phyloP scores from a whole-genome alignment of 1,284 basidiomycete genomes.

The Naganishia cerealis region DNA sequence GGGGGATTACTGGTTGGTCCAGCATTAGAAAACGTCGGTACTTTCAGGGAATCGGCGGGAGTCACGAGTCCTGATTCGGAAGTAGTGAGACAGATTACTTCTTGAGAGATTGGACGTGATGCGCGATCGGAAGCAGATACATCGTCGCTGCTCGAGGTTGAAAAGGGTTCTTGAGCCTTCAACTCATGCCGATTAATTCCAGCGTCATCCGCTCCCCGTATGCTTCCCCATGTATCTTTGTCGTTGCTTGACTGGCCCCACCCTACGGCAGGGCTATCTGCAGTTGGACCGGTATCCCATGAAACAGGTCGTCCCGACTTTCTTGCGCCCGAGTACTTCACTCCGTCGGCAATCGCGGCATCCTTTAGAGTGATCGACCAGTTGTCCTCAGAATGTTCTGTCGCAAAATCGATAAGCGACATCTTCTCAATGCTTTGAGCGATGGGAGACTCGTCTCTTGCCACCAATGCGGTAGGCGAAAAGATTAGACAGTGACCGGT shows the following conservation, averaged over 20 bases:
- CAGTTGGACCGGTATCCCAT: neutral
- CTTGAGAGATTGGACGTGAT: conserved; percentile 12
- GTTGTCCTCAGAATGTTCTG: neutral
- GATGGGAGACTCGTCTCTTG: neutral
- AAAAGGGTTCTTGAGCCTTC: neutral
- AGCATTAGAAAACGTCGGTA: neutral
- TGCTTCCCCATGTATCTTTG: no score
- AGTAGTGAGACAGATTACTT: neutral
- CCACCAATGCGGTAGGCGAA: conserved; percentile 30
- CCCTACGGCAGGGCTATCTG: neutral
- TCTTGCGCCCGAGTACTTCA: neutral
- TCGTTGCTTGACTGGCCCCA: neutral
- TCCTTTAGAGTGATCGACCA: neutral
- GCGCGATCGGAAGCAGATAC: neutral
- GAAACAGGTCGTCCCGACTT: neutral
- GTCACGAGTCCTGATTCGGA: neutral
- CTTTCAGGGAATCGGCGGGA: neutral
- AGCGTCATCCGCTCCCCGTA: no score
- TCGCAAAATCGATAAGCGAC: neutral
- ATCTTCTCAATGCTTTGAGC: neutral
- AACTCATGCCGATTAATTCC: neutral
- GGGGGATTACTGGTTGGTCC: no score
- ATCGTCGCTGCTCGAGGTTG: neutral
- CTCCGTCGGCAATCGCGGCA: neutral
- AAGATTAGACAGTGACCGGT: conserved; percentile 31